Conservation (phyloP, 2,329 filamentous ascomycete species). For the Colletotrichum eleusines region DNA sequence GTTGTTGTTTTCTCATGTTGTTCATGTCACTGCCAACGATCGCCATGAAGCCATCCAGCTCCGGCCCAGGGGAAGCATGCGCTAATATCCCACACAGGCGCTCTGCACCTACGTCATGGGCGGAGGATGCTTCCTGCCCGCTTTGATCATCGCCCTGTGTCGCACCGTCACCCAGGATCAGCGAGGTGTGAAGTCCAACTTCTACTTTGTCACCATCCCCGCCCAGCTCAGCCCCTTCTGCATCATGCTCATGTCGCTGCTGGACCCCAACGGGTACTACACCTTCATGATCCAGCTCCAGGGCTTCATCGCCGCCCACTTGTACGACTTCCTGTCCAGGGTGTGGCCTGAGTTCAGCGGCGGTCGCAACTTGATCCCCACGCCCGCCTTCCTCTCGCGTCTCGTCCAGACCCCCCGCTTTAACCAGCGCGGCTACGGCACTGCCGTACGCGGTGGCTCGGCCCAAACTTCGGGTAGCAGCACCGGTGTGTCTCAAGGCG, state of each 20-base stretch:
- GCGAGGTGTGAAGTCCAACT: constrained; percentile 78
- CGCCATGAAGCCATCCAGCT: constrained; percentile 14
- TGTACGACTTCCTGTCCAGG: constrained; percentile 90
- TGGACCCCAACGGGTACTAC: constrained; percentile 69
- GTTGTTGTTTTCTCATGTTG: constrained; percentile 40
- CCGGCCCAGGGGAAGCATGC: constrained; percentile 39
- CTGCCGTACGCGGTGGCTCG: constrained; percentile 62
- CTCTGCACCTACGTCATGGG: constrained; percentile 66
- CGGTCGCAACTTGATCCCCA: constrained; percentile 80
- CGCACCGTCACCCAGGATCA: constrained; percentile 92
- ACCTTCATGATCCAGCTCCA: constrained; percentile 74
- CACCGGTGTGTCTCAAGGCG: constrained; percentile 55
- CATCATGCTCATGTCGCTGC: constrained; percentile 79
- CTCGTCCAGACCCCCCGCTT: constrained; percentile 69
- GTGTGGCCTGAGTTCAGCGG: constrained; percentile 92
- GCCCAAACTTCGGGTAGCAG: constrained; percentile 53
- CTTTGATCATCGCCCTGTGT: constrained; percentile 81
- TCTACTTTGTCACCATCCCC: constrained; percentile 87
- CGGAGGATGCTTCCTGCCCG: constrained; percentile 65
- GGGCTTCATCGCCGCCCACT: constrained; percentile 88
- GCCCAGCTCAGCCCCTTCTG: constrained; percentile 84
- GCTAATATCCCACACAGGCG: constrained; percentile 55
- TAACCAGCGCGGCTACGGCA: constrained; percentile 70
- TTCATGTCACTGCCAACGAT: background rate
- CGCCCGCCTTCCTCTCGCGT: constrained; percentile 77